phyloP scores from a whole-genome alignment of 2,329 filamentous ascomycete species.

The Neonectria magnoliae region DNA sequence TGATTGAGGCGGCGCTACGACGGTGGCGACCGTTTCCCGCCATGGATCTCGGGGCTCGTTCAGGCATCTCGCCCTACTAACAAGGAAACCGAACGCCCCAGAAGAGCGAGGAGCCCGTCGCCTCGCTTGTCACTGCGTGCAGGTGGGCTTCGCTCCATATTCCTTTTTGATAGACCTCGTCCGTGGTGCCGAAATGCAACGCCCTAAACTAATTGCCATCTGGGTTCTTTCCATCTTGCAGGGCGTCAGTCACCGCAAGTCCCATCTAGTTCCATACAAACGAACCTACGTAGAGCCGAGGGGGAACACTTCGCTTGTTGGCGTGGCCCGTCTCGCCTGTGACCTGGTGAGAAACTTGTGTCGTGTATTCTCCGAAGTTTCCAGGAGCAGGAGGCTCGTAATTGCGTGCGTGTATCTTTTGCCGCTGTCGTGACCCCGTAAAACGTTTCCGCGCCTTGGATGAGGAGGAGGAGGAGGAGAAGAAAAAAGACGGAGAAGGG shows the following conservation, averaged over 20 bases:
- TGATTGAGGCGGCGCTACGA: conserved; percentile 37
- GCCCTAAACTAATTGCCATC: conserved; percentile 3
- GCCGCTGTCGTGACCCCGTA: background rate
- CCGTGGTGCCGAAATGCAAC: conserved; percentile 2
- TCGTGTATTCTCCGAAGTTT: conserved; percentile 4
- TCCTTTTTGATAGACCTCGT: conserved; percentile 21
- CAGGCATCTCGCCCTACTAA: background rate
- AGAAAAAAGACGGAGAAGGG: background rate
- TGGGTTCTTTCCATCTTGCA: background rate
- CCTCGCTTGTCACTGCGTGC: background rate
- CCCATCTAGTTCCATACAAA: background rate
- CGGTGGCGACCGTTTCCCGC: conserved; percentile 41
- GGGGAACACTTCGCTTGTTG: conserved; percentile 5
- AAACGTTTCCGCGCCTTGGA: background rate
- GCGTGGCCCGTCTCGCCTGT: conserved; percentile 7
- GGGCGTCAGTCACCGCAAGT: conserved; percentile 11
- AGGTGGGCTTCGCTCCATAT: conserved; percentile 16
- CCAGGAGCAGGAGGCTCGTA: conserved; percentile 2
- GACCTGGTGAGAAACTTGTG: conserved; percentile 19
- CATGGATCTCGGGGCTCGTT: background rate
- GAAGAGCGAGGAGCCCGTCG: background rate
- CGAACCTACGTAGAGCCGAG: background rate
- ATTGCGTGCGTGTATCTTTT: background rate
- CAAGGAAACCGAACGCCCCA: background rate
- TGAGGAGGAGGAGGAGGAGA: background rate